Base-by-base conservation (phyloP, 2,329 filamentous ascomycete genomes). In the Stemphylium beticola region DNA sequence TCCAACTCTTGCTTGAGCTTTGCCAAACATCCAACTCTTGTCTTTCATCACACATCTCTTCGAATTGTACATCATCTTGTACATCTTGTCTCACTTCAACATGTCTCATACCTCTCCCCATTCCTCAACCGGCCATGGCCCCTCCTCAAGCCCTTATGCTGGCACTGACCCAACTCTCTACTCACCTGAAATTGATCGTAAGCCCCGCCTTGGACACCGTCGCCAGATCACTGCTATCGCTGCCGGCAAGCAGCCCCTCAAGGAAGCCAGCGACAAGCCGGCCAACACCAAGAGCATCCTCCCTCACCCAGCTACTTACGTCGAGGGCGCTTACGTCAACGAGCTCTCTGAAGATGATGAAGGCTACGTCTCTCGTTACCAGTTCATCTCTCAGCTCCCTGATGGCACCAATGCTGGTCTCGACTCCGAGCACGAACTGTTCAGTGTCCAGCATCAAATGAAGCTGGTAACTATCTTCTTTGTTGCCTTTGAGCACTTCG, bases 111-210 rank as follows among this genome's bases (percentile, higher is more conserved):
- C 61, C 33, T 69, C 67, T 26, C 61, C 66, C 15, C 54, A 60
- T 43, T 69, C 67, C 12, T 68, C 64, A 12, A 57, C 55, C 24
- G 60, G 54, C 32, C 39, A 52, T 48, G 65, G 64, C 37, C 56
- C 64, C 31, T 53, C 65, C 1, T 69, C 66, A 4, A 69, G 65
- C 40, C 69, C 69, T 18, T 70, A 63, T 32, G 59, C 56, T 20
- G 63, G 64, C 40, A 72, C 69, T 12, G 66, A 73, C 20, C 62
- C 62, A 6, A 70, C 69, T 9, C 52, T 65, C 6, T 69, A 71
- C 62, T 69, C 68, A 10, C 68, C 67, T 33, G 66, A 69, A 29
- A 24, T 58, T 4, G 52, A 55, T 20, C 68, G 67, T 49, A 60
- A 63, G 50, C 29, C 49, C 40, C 42, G 48, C 34, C 43, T 55